Evolutionary conservation across 2,329 filamentous ascomycete species (phyloP).

Genomic region (Chrysoporthe cubensis): DNA sequence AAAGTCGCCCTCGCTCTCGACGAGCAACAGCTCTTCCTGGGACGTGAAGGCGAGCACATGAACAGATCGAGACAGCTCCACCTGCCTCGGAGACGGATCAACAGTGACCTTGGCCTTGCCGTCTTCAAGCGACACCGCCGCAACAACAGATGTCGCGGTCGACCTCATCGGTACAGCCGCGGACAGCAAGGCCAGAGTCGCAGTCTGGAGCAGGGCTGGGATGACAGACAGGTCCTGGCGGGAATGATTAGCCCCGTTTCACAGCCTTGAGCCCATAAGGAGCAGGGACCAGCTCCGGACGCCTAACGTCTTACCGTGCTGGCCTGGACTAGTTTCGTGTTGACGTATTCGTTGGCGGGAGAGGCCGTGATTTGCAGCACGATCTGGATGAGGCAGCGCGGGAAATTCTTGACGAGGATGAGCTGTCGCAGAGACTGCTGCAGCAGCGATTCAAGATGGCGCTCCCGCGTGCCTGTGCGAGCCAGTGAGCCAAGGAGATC

Average conservation of each 20-base stretch:
- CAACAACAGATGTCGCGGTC: constrained; percentile 68
- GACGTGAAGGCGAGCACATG: constrained; percentile 87
- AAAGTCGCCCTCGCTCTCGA: constrained; percentile 82
- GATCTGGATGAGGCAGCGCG: constrained; percentile 77
- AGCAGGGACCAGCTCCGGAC: constrained; percentile 14
- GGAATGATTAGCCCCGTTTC: constrained; percentile 32
- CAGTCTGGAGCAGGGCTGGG: constrained; percentile 79
- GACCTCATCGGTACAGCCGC: constrained; percentile 80
- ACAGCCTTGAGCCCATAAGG: not conserved
- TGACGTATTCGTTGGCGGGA: constrained; percentile 69
- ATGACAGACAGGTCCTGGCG: constrained; percentile 76
- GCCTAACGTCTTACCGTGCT: constrained; percentile 55
- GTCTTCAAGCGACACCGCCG: constrained; percentile 52
- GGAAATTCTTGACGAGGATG: constrained; percentile 75
- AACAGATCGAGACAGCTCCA: constrained; percentile 67
- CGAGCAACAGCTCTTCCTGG: constrained; percentile 71
- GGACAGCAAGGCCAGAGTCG: constrained; percentile 77
- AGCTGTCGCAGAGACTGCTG: constrained; percentile 74
- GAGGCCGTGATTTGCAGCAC: constrained; percentile 75
- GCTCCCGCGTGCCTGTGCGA: constrained; percentile 67
- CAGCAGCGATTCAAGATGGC: constrained; percentile 79
- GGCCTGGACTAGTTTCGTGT: constrained; percentile 63
- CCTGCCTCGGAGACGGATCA: constrained; percentile 66
- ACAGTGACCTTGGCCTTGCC: constrained; percentile 48
- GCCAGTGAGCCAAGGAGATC: constrained; percentile 31